These are phyloP conservation scores for Fusarium sp. DNA, from an alignment of 2,329 filamentous ascomycete genomes.

Conservation along the genomic window DNA sequence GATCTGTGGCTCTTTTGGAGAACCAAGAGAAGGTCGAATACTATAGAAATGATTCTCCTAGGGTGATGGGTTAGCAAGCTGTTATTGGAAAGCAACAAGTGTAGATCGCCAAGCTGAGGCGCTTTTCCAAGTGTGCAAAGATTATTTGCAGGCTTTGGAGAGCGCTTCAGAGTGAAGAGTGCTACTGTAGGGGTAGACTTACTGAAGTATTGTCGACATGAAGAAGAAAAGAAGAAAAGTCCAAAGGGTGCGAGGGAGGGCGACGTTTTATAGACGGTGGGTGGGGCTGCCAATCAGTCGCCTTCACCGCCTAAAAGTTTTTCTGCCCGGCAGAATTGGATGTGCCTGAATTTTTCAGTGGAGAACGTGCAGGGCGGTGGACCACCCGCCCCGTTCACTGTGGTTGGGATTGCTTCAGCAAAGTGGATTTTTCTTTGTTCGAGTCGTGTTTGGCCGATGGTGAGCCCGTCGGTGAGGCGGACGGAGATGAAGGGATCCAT, in stretches of 20 bases:
- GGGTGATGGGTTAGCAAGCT: conserved; percentile 38
- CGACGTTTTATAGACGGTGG: conserved; percentile 27
- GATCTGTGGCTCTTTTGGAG: conserved; percentile 92
- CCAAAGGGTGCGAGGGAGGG: conserved; percentile 41
- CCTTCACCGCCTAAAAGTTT: conserved; percentile 52
- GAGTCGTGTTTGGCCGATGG: not conserved
- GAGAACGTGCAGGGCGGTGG: not conserved
- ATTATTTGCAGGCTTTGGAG: not conserved
- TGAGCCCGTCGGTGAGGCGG: not conserved
- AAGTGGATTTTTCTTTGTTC: not conserved
- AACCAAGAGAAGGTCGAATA: conserved; percentile 93
- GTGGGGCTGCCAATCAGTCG: conserved; percentile 34
- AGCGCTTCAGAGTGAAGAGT: not conserved
- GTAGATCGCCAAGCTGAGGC: not conserved
- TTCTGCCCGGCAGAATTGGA: conserved; percentile 39
- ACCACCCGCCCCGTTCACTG: not conserved
- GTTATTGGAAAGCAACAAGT: conserved; percentile 87
- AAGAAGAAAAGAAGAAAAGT: conserved; percentile 63
- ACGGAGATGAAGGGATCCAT: conserved; percentile 14
- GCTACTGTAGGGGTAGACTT: conserved; percentile 50
- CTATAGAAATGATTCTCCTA: conserved; percentile 98
- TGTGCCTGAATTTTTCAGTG: conserved; percentile 6
- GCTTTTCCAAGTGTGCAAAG: not conserved
- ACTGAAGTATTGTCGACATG: conserved; percentile 72
- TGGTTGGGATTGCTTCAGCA: not conserved